Conservation (phyloP, 1,139 yeast species). For the Blastobotrys proliferans region DNA sequence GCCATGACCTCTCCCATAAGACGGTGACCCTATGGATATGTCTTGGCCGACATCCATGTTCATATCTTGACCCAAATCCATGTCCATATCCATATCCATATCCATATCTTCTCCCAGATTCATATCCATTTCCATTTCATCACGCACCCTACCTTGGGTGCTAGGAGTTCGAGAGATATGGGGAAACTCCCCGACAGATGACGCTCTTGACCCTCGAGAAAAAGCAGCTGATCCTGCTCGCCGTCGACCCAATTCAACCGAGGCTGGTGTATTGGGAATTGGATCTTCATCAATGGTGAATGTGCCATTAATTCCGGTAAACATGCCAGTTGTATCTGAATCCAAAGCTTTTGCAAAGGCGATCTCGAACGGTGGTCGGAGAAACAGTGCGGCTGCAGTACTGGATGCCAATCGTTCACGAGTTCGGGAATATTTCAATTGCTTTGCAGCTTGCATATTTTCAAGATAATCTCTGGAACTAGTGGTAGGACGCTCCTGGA, state of each 20-base stretch:
- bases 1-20: too few relatives aligned
- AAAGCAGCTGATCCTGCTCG: neutral
- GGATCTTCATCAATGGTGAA: neutral
- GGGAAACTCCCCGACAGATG: neutral
- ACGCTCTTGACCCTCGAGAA: conserved; percentile 8
- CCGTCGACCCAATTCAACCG: conserved; percentile 11
- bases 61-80: neutral
- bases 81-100: neutral
- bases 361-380: conserved; percentile 4
- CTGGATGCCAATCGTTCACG: neutral
- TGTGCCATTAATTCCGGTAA: too few relatives aligned
- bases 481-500: neutral
- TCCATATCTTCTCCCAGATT: conserved; percentile 1
- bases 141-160: neutral
- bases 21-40: neutral
- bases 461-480: neutral
- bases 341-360: too few relatives aligned
- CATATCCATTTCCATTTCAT: neutral
- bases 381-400: neutral
- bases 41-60: neutral
- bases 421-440: neutral
- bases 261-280: conserved; percentile 8
- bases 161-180: neutral
- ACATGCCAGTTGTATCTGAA: too few relatives aligned
- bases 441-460: neutral